Evolutionary conservation across 225 moss, liverwort and hornwort genomes (phyloP).

Genomic region (Anthoceros angustus): DNA sequence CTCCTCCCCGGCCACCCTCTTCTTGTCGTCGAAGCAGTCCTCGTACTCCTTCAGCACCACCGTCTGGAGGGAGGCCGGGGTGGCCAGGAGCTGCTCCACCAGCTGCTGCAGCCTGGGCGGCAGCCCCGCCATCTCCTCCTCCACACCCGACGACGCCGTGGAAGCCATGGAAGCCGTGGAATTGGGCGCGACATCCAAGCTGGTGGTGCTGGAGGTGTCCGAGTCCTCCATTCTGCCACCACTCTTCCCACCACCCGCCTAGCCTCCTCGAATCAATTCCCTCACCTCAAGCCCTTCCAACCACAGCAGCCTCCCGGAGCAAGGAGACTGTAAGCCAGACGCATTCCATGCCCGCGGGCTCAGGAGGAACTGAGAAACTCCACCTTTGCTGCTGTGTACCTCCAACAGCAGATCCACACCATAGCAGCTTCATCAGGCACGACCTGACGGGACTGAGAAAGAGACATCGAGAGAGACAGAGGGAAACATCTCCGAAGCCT

Average conservation of each 20-base stretch:
- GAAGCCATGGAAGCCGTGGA: background rate
- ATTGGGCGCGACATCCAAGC: background rate
- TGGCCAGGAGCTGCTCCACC: conserved; percentile 1
- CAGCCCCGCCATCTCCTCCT: background rate
- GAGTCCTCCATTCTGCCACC: background rate
- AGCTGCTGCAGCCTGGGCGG: conserved; percentile 1
- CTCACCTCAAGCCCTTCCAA: no score
- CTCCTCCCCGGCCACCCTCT: background rate
- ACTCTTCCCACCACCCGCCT: background rate
- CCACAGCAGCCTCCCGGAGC: no score
- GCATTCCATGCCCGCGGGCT: no score
- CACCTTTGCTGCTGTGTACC: no score
- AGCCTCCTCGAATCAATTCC: background rate
- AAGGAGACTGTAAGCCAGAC: no score
- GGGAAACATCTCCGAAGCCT: no score
- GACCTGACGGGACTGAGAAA: no score
- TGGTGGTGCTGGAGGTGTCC: background rate
- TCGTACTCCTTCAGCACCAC: background rate
- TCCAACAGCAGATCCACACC: no score
- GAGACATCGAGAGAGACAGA: no score
- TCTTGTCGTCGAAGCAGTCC: conserved; percentile 1
- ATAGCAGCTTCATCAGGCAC: no score
- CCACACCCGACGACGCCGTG: background rate
- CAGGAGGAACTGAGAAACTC: no score
- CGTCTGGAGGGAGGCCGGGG: background rate